Evolutionary conservation across 495 filamentous ascomycete genomes (phyloP).

Genomic region (Beverwykella pulmonaria): DNA sequence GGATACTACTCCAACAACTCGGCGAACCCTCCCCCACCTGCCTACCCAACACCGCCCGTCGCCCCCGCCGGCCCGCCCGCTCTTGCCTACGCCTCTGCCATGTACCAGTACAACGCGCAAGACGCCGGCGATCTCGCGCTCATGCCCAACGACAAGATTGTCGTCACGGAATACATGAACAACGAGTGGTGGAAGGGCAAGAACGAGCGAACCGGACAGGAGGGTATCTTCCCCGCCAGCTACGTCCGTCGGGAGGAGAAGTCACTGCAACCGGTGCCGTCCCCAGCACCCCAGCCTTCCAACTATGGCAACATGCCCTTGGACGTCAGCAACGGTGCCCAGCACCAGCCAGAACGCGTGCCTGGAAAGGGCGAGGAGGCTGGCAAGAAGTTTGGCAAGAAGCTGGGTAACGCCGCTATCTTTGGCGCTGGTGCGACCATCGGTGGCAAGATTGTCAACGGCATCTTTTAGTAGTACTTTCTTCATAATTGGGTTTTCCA

Average conservation of each 20-base stretch:
- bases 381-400: slow-evolving; percentile 78
- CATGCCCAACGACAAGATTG: slow-evolving; percentile 72
- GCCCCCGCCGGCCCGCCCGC: slow-evolving; percentile 59
- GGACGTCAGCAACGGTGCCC: slow-evolving; percentile 43
- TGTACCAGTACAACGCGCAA: slow-evolving; percentile 78
- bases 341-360: slow-evolving; percentile 39
- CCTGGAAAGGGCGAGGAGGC: slow-evolving; percentile 56
- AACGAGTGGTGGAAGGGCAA: slow-evolving; percentile 94
- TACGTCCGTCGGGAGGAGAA: slow-evolving; percentile 67
- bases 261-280: slow-evolving; percentile 18
- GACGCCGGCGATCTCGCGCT: slow-evolving; percentile 80
- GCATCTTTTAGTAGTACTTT: slow-evolving; percentile 68
- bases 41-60: slow-evolving; percentile 53
- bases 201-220: slow-evolving; percentile 73
- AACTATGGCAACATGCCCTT: slow-evolving; percentile 54
- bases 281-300: slow-evolving; percentile 37
- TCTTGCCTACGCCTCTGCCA: slow-evolving; percentile 72
- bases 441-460: slow-evolving; percentile 88
- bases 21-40: slow-evolving; percentile 55
- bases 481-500: background rate
- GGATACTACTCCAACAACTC: slow-evolving; percentile 51
- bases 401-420: slow-evolving; percentile 64
- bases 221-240: slow-evolving; percentile 87
- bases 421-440: slow-evolving; percentile 77
- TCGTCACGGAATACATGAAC: slow-evolving; percentile 88